Conservation (phyloP, 177 flowering plant species). For the Tripterygium wilfordii region DNA sequence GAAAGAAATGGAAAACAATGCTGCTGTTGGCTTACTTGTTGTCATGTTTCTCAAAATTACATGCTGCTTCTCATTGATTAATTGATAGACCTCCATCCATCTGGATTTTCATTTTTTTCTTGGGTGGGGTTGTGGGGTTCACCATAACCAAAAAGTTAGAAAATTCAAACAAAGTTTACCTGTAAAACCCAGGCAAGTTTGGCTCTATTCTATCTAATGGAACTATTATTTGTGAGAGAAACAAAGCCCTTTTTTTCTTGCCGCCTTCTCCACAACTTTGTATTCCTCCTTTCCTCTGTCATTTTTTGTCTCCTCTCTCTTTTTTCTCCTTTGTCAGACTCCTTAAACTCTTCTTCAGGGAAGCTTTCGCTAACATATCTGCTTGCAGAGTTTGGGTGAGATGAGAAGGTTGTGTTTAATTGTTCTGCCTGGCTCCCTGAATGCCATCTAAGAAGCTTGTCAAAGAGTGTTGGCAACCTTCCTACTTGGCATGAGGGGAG, state of each 20-base stretch:
- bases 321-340: neutral
- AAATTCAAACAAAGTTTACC: conserved; percentile 11
- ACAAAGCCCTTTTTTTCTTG: conserved; percentile 2
- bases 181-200: conserved; percentile 26
- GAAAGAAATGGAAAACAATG: too few species aligned
- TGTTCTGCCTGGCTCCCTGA: conserved; percentile 40
- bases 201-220: conserved; percentile 18
- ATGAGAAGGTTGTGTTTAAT: too few species aligned
- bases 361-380: too few species aligned
- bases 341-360: neutral
- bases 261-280: conserved; percentile 11
- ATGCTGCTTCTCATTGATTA: too few species aligned
- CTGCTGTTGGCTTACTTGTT: too few species aligned
- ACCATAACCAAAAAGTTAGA: conserved; percentile 7
- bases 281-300: neutral
- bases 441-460: conserved; percentile 30
- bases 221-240: conserved; percentile 10
- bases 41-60: too few species aligned
- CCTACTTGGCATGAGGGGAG: conserved; percentile 34
- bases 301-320: neutral
- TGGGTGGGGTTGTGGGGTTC: too few species aligned
- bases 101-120: too few species aligned
- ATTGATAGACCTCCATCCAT: too few species aligned
- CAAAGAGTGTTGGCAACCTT: conserved; percentile 17
- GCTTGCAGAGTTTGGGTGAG: too few species aligned